phyloP scores from a whole-genome alignment of 306 rosid genomes.

The Myrica gale region DNA sequence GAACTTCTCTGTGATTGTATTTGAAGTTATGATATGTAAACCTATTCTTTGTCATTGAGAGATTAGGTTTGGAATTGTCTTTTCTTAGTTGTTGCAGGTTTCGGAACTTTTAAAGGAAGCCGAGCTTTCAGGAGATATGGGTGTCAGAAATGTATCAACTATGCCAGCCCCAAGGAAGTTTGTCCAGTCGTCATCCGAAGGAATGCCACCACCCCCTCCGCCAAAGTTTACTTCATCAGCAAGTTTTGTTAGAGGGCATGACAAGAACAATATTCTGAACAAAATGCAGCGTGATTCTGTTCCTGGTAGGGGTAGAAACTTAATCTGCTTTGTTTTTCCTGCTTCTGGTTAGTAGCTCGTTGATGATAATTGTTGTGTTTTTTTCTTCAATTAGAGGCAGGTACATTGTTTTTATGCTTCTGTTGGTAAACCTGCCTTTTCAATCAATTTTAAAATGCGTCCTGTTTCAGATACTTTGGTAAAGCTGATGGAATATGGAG shows the following conservation, averaged over 20 bases:
- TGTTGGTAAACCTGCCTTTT: background rate
- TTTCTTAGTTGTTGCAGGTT: slow-evolving; percentile 59
- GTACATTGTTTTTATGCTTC: background rate
- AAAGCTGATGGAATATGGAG: slow-evolving; percentile 95
- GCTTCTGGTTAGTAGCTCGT: background rate
- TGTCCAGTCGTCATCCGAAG: slow-evolving; percentile 43
- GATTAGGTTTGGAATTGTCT: slow-evolving; percentile 40
- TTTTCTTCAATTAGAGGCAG: background rate
- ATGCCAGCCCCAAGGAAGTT: slow-evolving; percentile 87
- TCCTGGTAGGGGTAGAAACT: slow-evolving; percentile 56
- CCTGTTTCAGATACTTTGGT: slow-evolving; percentile 76
- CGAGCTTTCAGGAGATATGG: slow-evolving; percentile 38
- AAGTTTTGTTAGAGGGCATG: slow-evolving; percentile 38
- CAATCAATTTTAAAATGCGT: slow-evolving; percentile 5
- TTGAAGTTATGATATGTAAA: background rate
- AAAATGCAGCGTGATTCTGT: slow-evolving; percentile 48
- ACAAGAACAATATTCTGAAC: slow-evolving; percentile 38
- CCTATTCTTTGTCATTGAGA: slow-evolving; percentile 33
- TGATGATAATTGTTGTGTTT: background rate
- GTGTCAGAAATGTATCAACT: slow-evolving; percentile 61
- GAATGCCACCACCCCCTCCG: slow-evolving; percentile 49
- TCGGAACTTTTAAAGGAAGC: slow-evolving; percentile 36
- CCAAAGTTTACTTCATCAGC: slow-evolving; percentile 51
- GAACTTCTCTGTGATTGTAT: background rate
- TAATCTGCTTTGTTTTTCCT: slow-evolving; percentile 19